Evolutionary conservation across 768 basidiomycete genomes (phyloP).

Genomic region (Suillus luteus): DNA sequence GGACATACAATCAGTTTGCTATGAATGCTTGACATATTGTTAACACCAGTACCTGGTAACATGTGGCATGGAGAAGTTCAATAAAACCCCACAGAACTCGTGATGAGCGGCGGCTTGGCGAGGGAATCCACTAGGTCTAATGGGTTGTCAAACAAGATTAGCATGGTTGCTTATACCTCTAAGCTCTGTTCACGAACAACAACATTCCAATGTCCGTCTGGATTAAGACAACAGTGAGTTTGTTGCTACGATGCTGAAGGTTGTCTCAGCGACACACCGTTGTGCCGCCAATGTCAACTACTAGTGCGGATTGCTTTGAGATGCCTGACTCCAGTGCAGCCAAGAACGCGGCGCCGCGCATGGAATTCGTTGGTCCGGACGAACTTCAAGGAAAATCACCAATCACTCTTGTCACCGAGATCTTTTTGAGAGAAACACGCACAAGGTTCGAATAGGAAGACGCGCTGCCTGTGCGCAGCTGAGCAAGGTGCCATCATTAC

Average conservation of each 20-base stretch:
- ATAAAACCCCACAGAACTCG: conserved; percentile 59
- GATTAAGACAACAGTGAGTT: conserved; percentile 10
- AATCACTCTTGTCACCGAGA: conserved; percentile 19
- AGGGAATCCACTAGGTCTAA: conserved; percentile 56
- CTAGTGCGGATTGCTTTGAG: conserved; percentile 44
- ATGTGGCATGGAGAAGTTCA: conserved; percentile 64
- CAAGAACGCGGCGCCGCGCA: conserved; percentile 67
- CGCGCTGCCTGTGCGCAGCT: conserved; percentile 49
- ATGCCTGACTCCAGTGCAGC: conserved; percentile 42
- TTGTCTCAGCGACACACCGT: conserved; percentile 37
- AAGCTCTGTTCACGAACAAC: conserved; percentile 30
- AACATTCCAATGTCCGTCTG: conserved; percentile 63
- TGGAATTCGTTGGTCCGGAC: conserved; percentile 67
- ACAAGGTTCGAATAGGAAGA: conserved; percentile 63
- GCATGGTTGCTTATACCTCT: neutral
- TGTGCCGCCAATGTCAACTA: conserved; percentile 67
- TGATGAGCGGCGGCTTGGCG: conserved; percentile 63
- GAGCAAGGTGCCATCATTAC: conserved; percentile 60
- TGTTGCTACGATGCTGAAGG: conserved; percentile 10
- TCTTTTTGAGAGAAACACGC: conserved; percentile 23
- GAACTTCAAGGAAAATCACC: conserved; percentile 30
- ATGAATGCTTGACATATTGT: conserved; percentile 5
- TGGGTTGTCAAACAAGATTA: conserved; percentile 17
- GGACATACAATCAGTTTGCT: conserved; percentile 5
- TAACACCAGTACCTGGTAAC: conserved; percentile 37